Conservation (phyloP, 1,284 basidiomycete species). For the Vanrija humicola region DNA sequence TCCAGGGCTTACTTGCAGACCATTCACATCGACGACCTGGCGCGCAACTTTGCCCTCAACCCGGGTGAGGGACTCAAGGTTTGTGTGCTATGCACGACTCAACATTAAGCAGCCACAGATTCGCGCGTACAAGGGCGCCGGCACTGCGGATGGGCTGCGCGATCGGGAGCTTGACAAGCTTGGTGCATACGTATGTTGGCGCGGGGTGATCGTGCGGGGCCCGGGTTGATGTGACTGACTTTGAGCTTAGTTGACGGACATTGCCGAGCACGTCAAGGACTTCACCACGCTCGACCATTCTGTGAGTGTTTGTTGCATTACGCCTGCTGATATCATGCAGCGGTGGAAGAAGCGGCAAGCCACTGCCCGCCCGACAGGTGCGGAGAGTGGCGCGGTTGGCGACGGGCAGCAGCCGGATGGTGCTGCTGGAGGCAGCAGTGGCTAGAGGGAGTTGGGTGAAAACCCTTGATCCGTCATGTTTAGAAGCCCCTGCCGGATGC, state of each 20-base stretch:
- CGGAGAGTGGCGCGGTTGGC: neutral
- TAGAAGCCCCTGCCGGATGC: neutral
- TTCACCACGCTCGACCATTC: constrained; percentile 37
- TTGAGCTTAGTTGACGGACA: constrained; percentile 21
- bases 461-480: neutral
- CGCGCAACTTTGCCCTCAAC: constrained; percentile 81
- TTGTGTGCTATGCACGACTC: neutral
- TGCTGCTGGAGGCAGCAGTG: neutral
- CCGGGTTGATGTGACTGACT: neutral
- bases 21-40: constrained; percentile 83
- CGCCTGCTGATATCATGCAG: constrained; percentile 3
- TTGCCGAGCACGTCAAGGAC: constrained; percentile 34
- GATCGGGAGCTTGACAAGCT: constrained; percentile 68
- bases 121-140: constrained; percentile 70
- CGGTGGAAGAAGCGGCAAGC: constrained; percentile 20
- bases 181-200: constrained; percentile 54
- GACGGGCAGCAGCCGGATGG: neutral
- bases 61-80: constrained; percentile 72
- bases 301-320: constrained; percentile 18
- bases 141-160: constrained; percentile 56
- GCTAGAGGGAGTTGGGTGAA: too few relatives aligned
- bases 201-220: neutral
- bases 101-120: constrained; percentile 50
- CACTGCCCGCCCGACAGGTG: neutral
- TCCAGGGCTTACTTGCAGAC: constrained; percentile 48